phyloP scores from a whole-genome alignment of 345 rosid species.

The Eucalyptus paniculata region DNA sequence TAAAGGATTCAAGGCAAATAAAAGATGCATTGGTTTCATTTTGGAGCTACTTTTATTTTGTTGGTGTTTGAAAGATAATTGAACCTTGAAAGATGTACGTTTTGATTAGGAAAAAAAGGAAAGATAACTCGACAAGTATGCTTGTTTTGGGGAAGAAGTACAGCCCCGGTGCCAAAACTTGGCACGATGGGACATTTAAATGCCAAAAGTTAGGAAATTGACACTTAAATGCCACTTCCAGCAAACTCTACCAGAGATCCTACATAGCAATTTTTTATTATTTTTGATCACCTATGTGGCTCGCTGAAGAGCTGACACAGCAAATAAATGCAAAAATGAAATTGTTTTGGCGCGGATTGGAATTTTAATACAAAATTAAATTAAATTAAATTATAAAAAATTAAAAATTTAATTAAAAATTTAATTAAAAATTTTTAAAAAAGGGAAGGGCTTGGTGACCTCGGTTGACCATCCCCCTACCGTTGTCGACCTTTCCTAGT shows the following conservation, averaged over 20 bases:
- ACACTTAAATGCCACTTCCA: rapidly evolving
- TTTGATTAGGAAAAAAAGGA: not conserved
- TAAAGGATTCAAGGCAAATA: not conserved
- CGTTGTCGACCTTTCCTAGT: rapidly evolving
- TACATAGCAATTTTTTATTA: no score
- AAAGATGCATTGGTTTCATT: not conserved
- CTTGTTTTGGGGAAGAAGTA: not conserved
- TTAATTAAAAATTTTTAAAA: no score
- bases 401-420: no score
- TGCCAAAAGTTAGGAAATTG: no score
- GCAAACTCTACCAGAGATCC: rapidly evolving
- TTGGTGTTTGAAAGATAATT: not conserved
- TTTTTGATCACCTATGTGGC: no score
- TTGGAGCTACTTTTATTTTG: not conserved
- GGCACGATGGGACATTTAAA: rapidly evolving
- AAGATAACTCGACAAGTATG: not conserved
- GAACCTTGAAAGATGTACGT: not conserved
- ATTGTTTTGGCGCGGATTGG: rapidly evolving
- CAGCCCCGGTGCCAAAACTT: rapidly evolving
- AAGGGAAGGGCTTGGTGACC: no score
- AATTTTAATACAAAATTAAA: no score
- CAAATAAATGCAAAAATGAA: no score
- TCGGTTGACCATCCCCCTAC: rapidly evolving
- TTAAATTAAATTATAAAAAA: no score
- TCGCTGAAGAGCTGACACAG: rapidly evolving